A percentile compares a stretch with the other conserved stretches of the same genome.
Conservation (phyloP, 306 rosid species). For the Lupinus albus region DNA sequence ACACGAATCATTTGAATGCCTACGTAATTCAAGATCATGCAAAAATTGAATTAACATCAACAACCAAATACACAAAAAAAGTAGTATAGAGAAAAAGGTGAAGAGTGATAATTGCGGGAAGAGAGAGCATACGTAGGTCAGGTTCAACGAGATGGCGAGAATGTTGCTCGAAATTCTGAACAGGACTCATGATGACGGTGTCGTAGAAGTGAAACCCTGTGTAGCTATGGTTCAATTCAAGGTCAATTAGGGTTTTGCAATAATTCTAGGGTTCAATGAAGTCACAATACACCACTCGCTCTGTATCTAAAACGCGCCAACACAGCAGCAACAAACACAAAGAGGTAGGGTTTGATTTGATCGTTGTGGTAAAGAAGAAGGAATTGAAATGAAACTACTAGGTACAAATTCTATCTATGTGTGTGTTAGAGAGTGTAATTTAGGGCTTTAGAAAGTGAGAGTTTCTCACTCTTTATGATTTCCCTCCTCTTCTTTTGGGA, state of each 20-base stretch:
- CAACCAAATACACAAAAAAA: not conserved
- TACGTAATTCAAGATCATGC: not conserved
- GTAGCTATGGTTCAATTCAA: not conserved
- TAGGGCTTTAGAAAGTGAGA: too few relatives aligned
- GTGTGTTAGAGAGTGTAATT: not conserved
- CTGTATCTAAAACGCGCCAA: not conserved
- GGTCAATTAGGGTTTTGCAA: not conserved
- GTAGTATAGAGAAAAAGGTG: not conserved
- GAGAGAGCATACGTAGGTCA: conserved; percentile 60
- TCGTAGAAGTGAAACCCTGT: conserved; percentile 49
- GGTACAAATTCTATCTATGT: too few relatives aligned
- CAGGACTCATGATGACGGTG: conserved; percentile 72
- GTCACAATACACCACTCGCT: not conserved
- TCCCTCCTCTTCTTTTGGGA: too few relatives aligned
- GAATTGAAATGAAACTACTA: not conserved
- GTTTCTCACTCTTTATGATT: too few relatives aligned
- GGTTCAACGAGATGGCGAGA: conserved; percentile 79
- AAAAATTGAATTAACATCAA: not conserved
- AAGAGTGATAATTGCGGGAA: not conserved
- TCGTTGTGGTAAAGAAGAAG: not conserved
- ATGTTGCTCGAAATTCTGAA: conserved; percentile 94
- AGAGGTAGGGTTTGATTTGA: not conserved
- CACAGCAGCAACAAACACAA: not conserved
- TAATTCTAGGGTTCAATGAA: conserved; percentile 49
- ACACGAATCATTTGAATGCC: too few relatives aligned